Evolutionary conservation across 768 basidiomycete genomes (phyloP).

Genomic region (Phylloporus scabripes): DNA sequence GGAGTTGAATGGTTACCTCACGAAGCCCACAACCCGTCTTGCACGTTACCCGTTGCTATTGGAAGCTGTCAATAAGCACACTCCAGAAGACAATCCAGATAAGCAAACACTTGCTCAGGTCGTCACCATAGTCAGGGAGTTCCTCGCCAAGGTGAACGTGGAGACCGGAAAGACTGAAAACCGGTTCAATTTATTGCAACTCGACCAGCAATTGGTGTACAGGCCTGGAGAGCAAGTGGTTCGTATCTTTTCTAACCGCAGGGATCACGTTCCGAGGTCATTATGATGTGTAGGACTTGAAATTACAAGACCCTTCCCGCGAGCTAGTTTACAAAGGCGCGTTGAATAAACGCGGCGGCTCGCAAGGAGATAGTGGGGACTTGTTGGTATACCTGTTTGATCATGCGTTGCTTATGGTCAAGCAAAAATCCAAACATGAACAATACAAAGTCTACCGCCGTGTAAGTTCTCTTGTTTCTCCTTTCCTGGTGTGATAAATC

Average conservation of each 20-base stretch:
- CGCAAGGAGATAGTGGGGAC: slow-evolving; percentile 76
- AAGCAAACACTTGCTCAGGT: slow-evolving; percentile 72
- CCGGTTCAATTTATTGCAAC: slow-evolving; percentile 88
- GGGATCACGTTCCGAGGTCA: neutral
- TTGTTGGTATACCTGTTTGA: slow-evolving; percentile 94
- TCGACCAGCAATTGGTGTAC: slow-evolving; percentile 88
- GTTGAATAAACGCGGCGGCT: slow-evolving; percentile 76
- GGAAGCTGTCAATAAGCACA: slow-evolving; percentile 89
- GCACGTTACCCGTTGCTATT: slow-evolving; percentile 94
- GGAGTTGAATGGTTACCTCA: slow-evolving; percentile 95
- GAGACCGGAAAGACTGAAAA: slow-evolving; percentile 97
- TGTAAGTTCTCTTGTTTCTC: slow-evolving; percentile 42
- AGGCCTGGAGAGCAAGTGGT: slow-evolving; percentile 88
- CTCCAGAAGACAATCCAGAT: slow-evolving; percentile 85
- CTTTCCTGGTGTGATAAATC: neutral
- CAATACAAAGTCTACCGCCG: slow-evolving; percentile 91
- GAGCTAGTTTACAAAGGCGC: slow-evolving; percentile 89
- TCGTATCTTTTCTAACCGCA: slow-evolving; percentile 27
- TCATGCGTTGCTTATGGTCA: slow-evolving; percentile 92
- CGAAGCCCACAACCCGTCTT: slow-evolving; percentile 95
- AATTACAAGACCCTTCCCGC: slow-evolving; percentile 79
- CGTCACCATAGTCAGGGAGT: slow-evolving; percentile 70
- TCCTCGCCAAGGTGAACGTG: slow-evolving; percentile 82
- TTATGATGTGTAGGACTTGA: slow-evolving; percentile 57
- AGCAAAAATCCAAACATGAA: slow-evolving; percentile 89